phyloP scores from a whole-genome alignment of 2,329 filamentous ascomycete genomes.

The Scedosporium boydii region DNA sequence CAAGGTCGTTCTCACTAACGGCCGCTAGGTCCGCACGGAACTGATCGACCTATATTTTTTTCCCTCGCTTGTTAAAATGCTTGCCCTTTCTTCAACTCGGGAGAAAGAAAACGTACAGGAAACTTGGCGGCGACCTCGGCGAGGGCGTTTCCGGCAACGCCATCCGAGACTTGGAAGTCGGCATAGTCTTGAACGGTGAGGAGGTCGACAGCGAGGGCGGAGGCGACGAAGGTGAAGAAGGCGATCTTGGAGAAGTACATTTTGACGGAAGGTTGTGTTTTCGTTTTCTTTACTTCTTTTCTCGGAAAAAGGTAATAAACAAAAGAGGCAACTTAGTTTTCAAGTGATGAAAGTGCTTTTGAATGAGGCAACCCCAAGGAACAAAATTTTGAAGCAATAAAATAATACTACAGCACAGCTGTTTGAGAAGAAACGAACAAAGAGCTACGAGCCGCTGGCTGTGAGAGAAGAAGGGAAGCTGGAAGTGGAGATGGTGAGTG shows the following conservation, averaged over 20 bases:
- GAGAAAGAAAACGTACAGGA: conserved; percentile 25
- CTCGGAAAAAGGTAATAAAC: no score
- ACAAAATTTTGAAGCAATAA: background rate
- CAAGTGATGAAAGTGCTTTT: background rate
- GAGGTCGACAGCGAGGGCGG: conserved; percentile 20
- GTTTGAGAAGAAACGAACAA: background rate
- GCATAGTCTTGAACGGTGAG: conserved; percentile 20
- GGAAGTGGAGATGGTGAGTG: background rate
- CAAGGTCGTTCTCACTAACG: conserved; percentile 36
- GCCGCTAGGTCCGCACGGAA: conserved; percentile 28
- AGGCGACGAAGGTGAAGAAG: conserved; percentile 24
- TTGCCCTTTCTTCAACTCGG: no score
- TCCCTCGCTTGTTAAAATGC: background rate
- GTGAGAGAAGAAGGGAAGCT: background rate
- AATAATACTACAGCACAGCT: conserved; percentile 3
- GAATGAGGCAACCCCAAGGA: background rate
- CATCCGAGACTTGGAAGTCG: conserved; percentile 40
- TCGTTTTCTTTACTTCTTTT: background rate
- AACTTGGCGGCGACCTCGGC: conserved; percentile 45
- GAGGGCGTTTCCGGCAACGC: conserved; percentile 41
- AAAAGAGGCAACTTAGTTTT: background rate
- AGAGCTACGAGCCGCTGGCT: background rate
- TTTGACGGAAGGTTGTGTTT: conserved; percentile 10
- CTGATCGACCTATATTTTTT: conserved; percentile 23
- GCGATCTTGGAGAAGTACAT: conserved; percentile 29